Conservation (phyloP, 441 rosid genomes). For the Adansonia madagascariensis region DNA sequence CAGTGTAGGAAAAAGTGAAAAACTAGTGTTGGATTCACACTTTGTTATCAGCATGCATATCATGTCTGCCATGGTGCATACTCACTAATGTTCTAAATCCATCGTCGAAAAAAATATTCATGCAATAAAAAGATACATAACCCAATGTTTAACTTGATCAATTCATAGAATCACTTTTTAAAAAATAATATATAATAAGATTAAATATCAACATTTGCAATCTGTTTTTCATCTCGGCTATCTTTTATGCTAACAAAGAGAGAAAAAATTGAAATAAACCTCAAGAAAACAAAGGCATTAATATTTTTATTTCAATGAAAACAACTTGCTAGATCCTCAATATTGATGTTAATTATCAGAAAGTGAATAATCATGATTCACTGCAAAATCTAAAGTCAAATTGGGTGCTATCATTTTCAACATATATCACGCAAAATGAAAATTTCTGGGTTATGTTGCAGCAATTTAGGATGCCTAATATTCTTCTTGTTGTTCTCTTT, state of each 20-base stretch:
- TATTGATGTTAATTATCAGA: no score
- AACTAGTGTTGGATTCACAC: not conserved
- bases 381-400: not conserved
- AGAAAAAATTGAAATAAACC: no score
- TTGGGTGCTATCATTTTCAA: not conserved
- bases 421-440: not conserved
- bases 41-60: not conserved
- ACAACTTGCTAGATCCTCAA: not conserved
- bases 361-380: not conserved
- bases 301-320: not conserved
- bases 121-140: no score
- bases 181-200: no score
- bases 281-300: not conserved
- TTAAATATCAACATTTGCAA: no score
- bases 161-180: no score
- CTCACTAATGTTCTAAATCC: not conserved
- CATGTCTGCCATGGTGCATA: slow-evolving; percentile 6
- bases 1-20: not conserved
- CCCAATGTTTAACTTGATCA: no score
- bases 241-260: no score
- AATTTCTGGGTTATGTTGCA: not conserved
- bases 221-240: no score
- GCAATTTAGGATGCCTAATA: not conserved
- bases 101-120: not conserved
- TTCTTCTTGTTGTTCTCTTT: no score